phyloP scores from a whole-genome alignment of 1,284 basidiomycete species.

The Gomphus bonarii region DNA sequence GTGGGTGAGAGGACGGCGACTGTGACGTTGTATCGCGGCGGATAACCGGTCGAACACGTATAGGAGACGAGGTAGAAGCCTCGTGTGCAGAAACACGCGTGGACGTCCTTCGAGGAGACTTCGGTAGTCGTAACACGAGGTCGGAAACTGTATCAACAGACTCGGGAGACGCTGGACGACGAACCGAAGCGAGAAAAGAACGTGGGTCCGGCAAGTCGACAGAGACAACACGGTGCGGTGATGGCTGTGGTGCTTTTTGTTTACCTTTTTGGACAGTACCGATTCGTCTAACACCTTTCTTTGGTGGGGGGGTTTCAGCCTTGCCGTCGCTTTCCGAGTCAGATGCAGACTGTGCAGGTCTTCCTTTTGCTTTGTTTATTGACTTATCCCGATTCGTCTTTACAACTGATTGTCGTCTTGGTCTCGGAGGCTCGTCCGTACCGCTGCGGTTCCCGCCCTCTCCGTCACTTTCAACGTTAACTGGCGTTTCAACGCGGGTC shows the following conservation, averaged over 20 bases:
- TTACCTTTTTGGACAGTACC: neutral
- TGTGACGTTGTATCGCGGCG: neutral
- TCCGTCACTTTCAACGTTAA: neutral
- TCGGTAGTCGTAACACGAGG: neutral
- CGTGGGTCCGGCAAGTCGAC: neutral
- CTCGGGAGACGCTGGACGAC: neutral
- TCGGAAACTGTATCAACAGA: neutral
- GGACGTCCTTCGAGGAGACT: neutral
- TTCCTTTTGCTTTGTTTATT: slow-evolving; percentile 9
- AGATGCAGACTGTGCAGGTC: slow-evolving; percentile 10
- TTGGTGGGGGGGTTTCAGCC: neutral
- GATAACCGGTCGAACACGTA: slow-evolving; percentile 1
- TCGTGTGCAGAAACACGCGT: neutral
- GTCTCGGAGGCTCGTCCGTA: neutral
- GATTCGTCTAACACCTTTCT: neutral
- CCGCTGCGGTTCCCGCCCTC: neutral
- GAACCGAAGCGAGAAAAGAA: neutral
- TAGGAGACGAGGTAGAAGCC: neutral
- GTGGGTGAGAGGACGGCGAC: neutral
- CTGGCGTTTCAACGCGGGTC: neutral
- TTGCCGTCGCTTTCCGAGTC: neutral
- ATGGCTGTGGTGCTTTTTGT: neutral
- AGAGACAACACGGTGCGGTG: slow-evolving; percentile 1
- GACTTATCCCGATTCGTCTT: slow-evolving; percentile 14
- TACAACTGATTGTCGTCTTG: neutral